These are phyloP conservation scores for Bertia moriformis DNA, from an alignment of 2,329 filamentous ascomycete species.

Conservation along the genomic window DNA sequence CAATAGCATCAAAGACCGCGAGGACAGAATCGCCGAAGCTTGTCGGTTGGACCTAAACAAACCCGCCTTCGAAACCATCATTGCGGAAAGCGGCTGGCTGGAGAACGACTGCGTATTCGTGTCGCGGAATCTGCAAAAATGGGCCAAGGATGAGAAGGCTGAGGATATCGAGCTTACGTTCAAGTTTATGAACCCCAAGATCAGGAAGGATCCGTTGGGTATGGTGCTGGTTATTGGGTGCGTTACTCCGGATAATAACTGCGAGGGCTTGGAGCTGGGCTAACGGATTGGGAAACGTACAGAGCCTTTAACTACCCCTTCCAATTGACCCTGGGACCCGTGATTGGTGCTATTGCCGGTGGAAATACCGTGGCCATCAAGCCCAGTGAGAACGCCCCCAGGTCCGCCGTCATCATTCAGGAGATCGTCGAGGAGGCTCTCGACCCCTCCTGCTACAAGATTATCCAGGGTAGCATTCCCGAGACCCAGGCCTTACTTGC, in stretches of 20 bases:
- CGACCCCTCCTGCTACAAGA: conserved; percentile 45
- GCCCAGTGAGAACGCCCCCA: conserved; percentile 49
- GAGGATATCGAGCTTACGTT: conserved; percentile 45
- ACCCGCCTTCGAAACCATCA: conserved; percentile 43
- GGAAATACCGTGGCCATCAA: conserved; percentile 59
- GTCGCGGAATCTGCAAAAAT: conserved; percentile 48
- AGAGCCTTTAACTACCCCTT: conserved; percentile 59
- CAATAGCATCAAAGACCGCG: conserved; percentile 41
- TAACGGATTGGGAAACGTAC: too few species aligned
- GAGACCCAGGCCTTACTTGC: conserved; percentile 53
- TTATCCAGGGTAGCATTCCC: conserved; percentile 50
- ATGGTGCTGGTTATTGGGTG: conserved; percentile 45
- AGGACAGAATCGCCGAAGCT: conserved; percentile 43
- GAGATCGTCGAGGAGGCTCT: conserved; percentile 45
- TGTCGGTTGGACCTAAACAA: conserved; percentile 49
- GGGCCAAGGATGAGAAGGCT: conserved; percentile 53
- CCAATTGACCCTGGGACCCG: conserved; percentile 47
- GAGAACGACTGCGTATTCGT: conserved; percentile 57
- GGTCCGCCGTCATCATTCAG: conserved; percentile 48
- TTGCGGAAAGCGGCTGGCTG: conserved; percentile 48
- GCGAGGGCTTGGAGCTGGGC: neutral
- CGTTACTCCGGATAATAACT: neutral
- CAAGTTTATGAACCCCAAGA: conserved; percentile 44
- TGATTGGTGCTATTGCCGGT: conserved; percentile 57
- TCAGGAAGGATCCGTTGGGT: conserved; percentile 57